Conservation (phyloP, 2,329 filamentous ascomycete genomes). For the Ramularia endophylla region DNA sequence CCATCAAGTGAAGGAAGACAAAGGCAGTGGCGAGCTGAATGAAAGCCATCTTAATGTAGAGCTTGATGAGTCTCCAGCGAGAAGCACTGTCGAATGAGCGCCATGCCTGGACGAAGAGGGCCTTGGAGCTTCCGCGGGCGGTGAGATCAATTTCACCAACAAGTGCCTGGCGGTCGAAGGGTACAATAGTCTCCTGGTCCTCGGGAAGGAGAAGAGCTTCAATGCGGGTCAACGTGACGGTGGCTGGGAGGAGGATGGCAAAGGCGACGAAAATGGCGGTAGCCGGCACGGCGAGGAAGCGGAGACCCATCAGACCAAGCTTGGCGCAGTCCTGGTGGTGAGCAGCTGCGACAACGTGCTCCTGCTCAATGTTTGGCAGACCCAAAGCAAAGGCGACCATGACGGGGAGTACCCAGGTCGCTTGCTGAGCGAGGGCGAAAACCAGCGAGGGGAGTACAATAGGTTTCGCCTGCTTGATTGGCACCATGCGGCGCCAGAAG, state of each 20-base stretch:
- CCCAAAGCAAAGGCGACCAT: slow-evolving; percentile 46
- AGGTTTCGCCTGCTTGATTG: slow-evolving; percentile 59
- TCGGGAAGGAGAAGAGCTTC: slow-evolving; percentile 82
- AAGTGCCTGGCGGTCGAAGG: slow-evolving; percentile 80
- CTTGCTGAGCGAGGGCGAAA: slow-evolving; percentile 52
- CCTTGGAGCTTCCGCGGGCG: slow-evolving; percentile 52
- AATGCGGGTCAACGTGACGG: slow-evolving; percentile 71
- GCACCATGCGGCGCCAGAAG: slow-evolving; percentile 65
- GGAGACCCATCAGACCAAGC: slow-evolving; percentile 37
- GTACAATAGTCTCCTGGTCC: slow-evolving; percentile 75
- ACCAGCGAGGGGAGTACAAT: slow-evolving; percentile 63
- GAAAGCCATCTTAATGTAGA: slow-evolving; percentile 65
- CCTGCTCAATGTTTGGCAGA: slow-evolving; percentile 30
- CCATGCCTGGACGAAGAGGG: slow-evolving; percentile 72
- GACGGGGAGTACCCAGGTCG: slow-evolving; percentile 45
- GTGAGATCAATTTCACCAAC: slow-evolving; percentile 63
- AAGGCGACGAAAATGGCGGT: slow-evolving; percentile 48
- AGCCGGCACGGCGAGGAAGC: slow-evolving; percentile 31
- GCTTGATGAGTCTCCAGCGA: slow-evolving; percentile 65
- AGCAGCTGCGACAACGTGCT: slow-evolving; percentile 20
- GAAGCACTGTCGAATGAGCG: slow-evolving; percentile 66
- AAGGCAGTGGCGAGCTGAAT: slow-evolving; percentile 37
- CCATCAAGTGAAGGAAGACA: slow-evolving; percentile 21
- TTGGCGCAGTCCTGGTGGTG: slow-evolving; percentile 21
- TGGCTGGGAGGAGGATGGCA: slow-evolving; percentile 70